Base-by-base conservation (phyloP, 352 stramenopile genomes). In the Phytophthora quininea region DNA sequence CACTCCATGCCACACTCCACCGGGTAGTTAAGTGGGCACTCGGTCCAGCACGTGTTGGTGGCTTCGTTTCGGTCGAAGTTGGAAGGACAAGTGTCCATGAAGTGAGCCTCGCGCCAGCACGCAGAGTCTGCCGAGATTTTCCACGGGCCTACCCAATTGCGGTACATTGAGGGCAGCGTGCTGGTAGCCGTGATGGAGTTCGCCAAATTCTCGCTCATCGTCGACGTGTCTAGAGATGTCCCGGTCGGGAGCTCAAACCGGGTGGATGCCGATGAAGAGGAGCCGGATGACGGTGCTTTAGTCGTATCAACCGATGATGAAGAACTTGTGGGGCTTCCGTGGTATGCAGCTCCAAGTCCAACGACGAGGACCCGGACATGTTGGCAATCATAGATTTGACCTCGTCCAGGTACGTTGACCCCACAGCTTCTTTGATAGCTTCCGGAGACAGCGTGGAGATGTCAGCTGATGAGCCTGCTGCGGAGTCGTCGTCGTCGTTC, bases 1-100 rank as follows among this genome's bases (percentile, higher is more conserved):
- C 82, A 90, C 67, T 89, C 71, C 71, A 86, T 80, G 24, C 71
- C 76, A 52, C 82, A 90, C 37, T 83, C 66, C 3, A 90, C 79
- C 3, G 81, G 81, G 61, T 88, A 90, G 37, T 84, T 74, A 42
- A 88, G 56, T 4, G 80, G 80, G 50, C 80, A 88, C 49, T 84
- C 65, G 3, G 76, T 74, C 79, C 79, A 88, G 54, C 79, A 88
- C 4, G 79, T 84, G 24, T 67, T 66, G 19, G 82, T 67, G 14
- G 58, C 4, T 0, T 82, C 71, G 30, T 84, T 71, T 38, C 67
- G 76, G 31, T 75, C 56, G 60, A 77, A 88, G 35, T 80, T 79
- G 24, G 45, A 64, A 0, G 74, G 68, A 47, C 79, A 88, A 0
- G 51, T 64, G 43, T 84, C 64, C 61, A 66, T 77, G 37, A 74